phyloP scores from a whole-genome alignment of 2,329 filamentous ascomycete species.

The Pezicula radicicola region DNA sequence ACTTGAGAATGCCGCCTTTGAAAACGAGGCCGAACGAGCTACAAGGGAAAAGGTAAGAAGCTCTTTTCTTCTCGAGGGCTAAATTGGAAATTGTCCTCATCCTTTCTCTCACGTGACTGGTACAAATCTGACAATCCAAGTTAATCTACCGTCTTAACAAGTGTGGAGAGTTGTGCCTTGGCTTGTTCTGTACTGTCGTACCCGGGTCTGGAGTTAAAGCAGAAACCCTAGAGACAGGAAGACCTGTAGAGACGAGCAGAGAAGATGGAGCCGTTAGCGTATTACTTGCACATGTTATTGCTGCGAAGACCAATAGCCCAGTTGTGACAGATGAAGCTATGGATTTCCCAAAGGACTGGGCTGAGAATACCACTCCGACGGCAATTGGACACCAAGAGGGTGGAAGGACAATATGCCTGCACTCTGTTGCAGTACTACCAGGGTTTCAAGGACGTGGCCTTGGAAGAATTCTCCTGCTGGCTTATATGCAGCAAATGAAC shows the following conservation, averaged over 20 bases:
- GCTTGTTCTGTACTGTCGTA: slow-evolving; percentile 69
- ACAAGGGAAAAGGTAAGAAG: slow-evolving; percentile 50
- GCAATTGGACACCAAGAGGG: slow-evolving; percentile 66
- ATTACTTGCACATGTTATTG: slow-evolving; percentile 74
- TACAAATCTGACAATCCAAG: slow-evolving; percentile 36
- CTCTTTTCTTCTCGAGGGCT: not conserved
- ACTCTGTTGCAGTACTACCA: slow-evolving; percentile 78
- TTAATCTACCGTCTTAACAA: slow-evolving; percentile 72
- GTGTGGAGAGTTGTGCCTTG: slow-evolving; percentile 75
- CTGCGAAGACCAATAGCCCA: slow-evolving; percentile 63
- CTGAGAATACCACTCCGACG: slow-evolving; percentile 39
- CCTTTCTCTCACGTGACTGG: slow-evolving; percentile 8
- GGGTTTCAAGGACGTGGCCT: slow-evolving; percentile 72
- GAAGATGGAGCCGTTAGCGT: slow-evolving; percentile 53
- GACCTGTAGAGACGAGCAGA: slow-evolving; percentile 58
- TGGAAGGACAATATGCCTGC: slow-evolving; percentile 74
- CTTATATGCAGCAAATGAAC: slow-evolving; percentile 75
- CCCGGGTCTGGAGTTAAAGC: slow-evolving; percentile 45
- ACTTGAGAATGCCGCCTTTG: slow-evolving; percentile 53
- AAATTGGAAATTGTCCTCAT: too few species aligned
- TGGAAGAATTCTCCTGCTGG: slow-evolving; percentile 69
- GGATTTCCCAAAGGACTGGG: slow-evolving; percentile 68
- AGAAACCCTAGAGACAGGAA: slow-evolving; percentile 51
- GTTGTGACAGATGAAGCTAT: slow-evolving; percentile 75
- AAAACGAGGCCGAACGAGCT: slow-evolving; percentile 45